phyloP scores from a whole-genome alignment of 2,329 filamentous ascomycete species.

The Cladosporium austrohemisphaericum region DNA sequence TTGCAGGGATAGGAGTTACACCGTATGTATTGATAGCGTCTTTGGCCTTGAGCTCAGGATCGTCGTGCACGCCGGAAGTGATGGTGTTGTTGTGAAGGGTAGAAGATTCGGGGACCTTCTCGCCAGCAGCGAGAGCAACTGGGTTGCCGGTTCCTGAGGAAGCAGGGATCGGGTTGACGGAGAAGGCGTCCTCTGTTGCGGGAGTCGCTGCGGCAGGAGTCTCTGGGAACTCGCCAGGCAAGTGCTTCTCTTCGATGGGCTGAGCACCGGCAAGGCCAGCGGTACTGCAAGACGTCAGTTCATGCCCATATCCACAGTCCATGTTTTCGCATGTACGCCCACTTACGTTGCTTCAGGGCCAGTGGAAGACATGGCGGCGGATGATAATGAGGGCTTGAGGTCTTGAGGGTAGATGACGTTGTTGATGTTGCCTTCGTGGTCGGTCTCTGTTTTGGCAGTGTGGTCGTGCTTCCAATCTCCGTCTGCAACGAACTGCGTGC shows the following conservation, averaged over 20 bases:
- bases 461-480: slow-evolving; percentile 83
- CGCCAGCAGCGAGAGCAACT: slow-evolving; percentile 70
- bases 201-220: slow-evolving; percentile 54
- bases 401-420: slow-evolving; percentile 80
- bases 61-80: slow-evolving; percentile 60
- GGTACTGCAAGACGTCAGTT: slow-evolving; percentile 64
- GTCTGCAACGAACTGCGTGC: slow-evolving; percentile 83
- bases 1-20: slow-evolving; percentile 57
- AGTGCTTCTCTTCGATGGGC: slow-evolving; percentile 31
- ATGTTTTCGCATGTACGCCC: slow-evolving; percentile 60
- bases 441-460: slow-evolving; percentile 74
- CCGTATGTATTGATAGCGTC: slow-evolving; percentile 38
- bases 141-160: slow-evolving; percentile 67
- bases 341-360: slow-evolving; percentile 60
- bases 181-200: slow-evolving; percentile 43
- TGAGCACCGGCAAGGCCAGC: slow-evolving; percentile 61
- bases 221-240: slow-evolving; percentile 67
- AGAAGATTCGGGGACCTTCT: slow-evolving; percentile 69
- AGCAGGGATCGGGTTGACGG: slow-evolving; percentile 58
- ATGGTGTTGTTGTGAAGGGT: slow-evolving; percentile 67
- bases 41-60: slow-evolving; percentile 54
- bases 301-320: slow-evolving; percentile 51
- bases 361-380: slow-evolving; percentile 58
- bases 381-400: slow-evolving; percentile 54
- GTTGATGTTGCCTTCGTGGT: slow-evolving; percentile 81